Evolutionary conservation across 805 yeast species (phyloP).

Genomic region (Peterozyma xylosa): DNA sequence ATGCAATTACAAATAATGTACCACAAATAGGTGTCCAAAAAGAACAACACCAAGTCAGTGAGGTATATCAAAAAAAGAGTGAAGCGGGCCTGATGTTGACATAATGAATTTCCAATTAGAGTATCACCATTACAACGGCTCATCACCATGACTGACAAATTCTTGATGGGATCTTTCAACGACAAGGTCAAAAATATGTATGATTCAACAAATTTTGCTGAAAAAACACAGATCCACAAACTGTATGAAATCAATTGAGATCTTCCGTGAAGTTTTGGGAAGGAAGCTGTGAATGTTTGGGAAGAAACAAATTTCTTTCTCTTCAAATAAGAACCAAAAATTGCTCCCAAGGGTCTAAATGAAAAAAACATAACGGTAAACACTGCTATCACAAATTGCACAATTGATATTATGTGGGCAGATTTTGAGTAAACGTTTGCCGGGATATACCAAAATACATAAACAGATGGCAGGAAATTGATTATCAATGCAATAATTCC

Average conservation of each 20-base stretch:
- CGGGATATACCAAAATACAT: constrained; percentile 29
- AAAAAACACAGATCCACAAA: constrained; percentile 40
- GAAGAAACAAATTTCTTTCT: constrained; percentile 24
- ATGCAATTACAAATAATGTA: constrained; percentile 48
- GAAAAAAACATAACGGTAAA: constrained; percentile 34
- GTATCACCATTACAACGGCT: constrained; percentile 36
- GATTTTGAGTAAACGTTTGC: constrained; percentile 24
- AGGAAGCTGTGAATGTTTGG: constrained; percentile 33
- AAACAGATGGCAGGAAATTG: constrained; percentile 33
- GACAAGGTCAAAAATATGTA: constrained; percentile 48
- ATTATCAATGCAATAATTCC: constrained; percentile 23
- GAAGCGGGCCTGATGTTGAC: constrained; percentile 33
- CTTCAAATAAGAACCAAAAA: constrained; percentile 18
- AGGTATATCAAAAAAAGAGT: constrained; percentile 31
- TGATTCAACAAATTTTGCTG: constrained; percentile 44
- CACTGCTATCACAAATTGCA: constrained; percentile 35
- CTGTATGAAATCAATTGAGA: constrained; percentile 32
- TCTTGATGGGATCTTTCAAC: constrained; percentile 42
- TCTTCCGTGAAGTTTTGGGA: constrained; percentile 29
- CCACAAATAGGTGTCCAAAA: constrained; percentile 52
- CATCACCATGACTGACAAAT: constrained; percentile 34
- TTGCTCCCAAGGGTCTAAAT: constrained; percentile 26
- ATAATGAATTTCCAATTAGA: constrained; percentile 30
- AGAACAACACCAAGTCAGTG: constrained; percentile 42
- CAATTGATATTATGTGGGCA: constrained; percentile 29